Conservation (phyloP, 202 grass and related monocot genomes). For the Sporobolus alterniflorus region DNA sequence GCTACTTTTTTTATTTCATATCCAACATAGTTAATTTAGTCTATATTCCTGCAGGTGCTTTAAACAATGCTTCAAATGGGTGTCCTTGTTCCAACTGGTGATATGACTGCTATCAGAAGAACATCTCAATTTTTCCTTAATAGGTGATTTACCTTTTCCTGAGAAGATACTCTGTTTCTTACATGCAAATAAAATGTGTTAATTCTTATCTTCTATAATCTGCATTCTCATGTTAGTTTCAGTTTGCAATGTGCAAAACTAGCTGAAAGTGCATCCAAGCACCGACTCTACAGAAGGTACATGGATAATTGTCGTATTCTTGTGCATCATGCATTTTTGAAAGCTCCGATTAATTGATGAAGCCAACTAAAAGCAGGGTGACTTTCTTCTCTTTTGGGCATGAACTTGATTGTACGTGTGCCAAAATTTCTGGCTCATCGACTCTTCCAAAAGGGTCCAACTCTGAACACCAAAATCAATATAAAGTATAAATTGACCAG, state of each 20-base stretch:
- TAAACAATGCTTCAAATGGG: conserved; percentile 98
- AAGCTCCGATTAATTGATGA: conserved; percentile 90
- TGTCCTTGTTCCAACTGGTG: conserved; percentile 98
- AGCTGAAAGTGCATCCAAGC: conserved; percentile 41
- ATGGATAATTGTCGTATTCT: conserved; percentile 71
- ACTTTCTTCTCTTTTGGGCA: conserved; percentile 33
- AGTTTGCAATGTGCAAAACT: conserved; percentile 30
- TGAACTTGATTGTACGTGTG: background rate
- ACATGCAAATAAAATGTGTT: too few species aligned
- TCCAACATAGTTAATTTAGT: too few species aligned
- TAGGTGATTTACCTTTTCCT: conserved; percentile 19
- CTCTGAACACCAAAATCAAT: conserved; percentile 58
- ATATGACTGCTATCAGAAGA: conserved; percentile 99
- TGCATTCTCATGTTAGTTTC: conserved; percentile 19
- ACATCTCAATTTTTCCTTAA: conserved; percentile 95
- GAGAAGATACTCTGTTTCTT: too few species aligned
- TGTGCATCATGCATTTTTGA: conserved; percentile 95
- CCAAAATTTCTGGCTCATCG: conserved; percentile 87
- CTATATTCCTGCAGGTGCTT: conserved; percentile 68
- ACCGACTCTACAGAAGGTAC: conserved; percentile 60
- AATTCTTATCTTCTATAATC: background rate
- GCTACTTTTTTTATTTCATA: too few species aligned
- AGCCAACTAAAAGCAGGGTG: conserved; percentile 87
- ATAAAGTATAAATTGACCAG: conserved; percentile 6
- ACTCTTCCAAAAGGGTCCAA: conserved; percentile 92